phyloP scores from a whole-genome alignment of 179 eudicot species.

The Heliamphora pulchella region DNA sequence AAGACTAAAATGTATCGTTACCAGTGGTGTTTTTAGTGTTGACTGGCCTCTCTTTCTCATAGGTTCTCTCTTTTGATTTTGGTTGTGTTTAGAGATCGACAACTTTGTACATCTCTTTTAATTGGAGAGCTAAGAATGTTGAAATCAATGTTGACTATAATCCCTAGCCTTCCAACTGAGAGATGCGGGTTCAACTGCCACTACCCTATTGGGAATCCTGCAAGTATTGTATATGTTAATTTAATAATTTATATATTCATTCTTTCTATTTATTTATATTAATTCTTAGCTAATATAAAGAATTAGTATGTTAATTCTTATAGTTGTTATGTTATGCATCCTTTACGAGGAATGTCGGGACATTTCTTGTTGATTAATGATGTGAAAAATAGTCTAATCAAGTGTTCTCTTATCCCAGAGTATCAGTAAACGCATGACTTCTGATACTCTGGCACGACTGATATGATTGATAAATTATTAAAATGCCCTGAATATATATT shows the following conservation, averaged over 20 bases:
- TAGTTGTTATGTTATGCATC: neutral
- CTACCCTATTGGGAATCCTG: neutral
- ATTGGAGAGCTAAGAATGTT: neutral
- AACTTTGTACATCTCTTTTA: neutral
- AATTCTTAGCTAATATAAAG: no score
- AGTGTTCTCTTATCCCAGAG: neutral
- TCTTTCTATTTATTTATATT: no score
- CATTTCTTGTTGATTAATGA: neutral
- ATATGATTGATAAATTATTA: neutral
- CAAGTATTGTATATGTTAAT: no score
- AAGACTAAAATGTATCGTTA: neutral
- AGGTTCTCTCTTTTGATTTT: neutral
- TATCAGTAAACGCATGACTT: neutral
- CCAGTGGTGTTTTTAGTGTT: neutral
- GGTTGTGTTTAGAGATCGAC: neutral
- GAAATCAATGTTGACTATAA: neutral
- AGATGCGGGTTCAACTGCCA: neutral
- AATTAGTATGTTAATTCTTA: neutral
- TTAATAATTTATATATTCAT: no score
- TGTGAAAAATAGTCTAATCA: neutral
- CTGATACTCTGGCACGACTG: neutral
- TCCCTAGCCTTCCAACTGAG: no score
- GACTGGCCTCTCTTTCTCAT: neutral
- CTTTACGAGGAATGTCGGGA: neutral
- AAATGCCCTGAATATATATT: neutral